These are phyloP conservation scores for Pleodorina starrii DNA, from an alignment of 139 green algal genomes.

Conservation along the genomic window DNA sequence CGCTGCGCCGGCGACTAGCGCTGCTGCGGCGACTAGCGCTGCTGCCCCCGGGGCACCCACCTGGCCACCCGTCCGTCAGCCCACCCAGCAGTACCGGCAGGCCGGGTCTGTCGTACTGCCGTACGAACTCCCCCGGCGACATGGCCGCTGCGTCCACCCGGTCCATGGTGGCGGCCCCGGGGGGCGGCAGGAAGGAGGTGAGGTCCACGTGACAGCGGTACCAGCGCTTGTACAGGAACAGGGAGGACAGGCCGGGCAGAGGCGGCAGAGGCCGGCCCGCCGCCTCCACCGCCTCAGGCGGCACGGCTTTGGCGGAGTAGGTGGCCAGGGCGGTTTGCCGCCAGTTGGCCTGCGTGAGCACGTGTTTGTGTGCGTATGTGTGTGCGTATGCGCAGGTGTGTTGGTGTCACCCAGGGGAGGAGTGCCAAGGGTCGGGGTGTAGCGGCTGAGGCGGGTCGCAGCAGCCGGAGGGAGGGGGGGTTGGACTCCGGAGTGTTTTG, in stretches of 20 bases:
- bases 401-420: no score
- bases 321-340: constrained; percentile 39
- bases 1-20: no score
- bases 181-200: constrained; percentile 3
- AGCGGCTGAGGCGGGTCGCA: no score
- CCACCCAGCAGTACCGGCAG: constrained; percentile 7
- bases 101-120: neutral
- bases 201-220: constrained; percentile 48
- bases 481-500: no score
- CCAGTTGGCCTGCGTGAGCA: constrained; percentile 54
- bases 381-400: no score
- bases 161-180: neutral
- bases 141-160: neutral
- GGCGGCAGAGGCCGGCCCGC: constrained; percentile 29
- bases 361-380: no score
- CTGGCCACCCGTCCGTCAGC: constrained; percentile 16
- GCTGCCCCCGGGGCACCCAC: no score
- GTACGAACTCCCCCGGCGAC: neutral
- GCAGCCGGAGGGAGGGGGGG: no score
- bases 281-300: neutral
- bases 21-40: no score
- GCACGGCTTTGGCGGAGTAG: neutral
- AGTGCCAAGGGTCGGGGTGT: no score
- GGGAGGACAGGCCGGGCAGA: constrained; percentile 26
- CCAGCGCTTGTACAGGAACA: constrained; percentile 61